Evolutionary conservation across 345 rosid genomes (phyloP).

Genomic region (Eucalyptus grandis): DNA sequence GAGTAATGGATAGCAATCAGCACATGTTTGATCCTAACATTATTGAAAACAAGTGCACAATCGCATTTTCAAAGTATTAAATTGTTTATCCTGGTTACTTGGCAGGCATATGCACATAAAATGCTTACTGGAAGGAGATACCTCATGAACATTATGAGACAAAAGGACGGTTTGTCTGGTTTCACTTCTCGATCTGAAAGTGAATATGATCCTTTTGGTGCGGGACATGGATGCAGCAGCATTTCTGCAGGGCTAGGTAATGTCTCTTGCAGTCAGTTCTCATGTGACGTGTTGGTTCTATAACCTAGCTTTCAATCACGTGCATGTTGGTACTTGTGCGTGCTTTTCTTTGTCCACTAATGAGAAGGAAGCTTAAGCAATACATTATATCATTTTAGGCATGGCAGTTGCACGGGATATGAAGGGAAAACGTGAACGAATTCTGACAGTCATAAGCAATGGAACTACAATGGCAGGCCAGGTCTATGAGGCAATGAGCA

Average conservation of each 20-base stretch:
- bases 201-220: slow-evolving; percentile 83
- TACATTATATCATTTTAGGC: slow-evolving; percentile 25
- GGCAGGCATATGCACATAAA: slow-evolving; percentile 84
- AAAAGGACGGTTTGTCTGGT: slow-evolving; percentile 54
- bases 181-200: slow-evolving; percentile 58
- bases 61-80: background rate
- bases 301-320: background rate
- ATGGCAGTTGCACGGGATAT: slow-evolving; percentile 91
- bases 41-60: background rate
- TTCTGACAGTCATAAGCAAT: slow-evolving; percentile 70
- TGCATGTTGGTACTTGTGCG: background rate
- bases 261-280: background rate
- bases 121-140: slow-evolving; percentile 77
- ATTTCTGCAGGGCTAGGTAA: slow-evolving; percentile 93
- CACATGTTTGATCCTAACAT: background rate
- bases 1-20: background rate
- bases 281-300: background rate
- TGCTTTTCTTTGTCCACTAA: background rate
- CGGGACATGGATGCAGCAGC: slow-evolving; percentile 89
- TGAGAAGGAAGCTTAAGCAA: background rate
- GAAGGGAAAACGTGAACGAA: slow-evolving; percentile 68
- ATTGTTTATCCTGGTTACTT: background rate
- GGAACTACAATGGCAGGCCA: slow-evolving; percentile 86
- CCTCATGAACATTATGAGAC: slow-evolving; percentile 41
- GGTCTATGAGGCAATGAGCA: slow-evolving; percentile 93